These are phyloP conservation scores for Fusarium pseudoanthophilum DNA, from an alignment of 2,329 filamentous ascomycete genomes.

Conservation along the genomic window DNA sequence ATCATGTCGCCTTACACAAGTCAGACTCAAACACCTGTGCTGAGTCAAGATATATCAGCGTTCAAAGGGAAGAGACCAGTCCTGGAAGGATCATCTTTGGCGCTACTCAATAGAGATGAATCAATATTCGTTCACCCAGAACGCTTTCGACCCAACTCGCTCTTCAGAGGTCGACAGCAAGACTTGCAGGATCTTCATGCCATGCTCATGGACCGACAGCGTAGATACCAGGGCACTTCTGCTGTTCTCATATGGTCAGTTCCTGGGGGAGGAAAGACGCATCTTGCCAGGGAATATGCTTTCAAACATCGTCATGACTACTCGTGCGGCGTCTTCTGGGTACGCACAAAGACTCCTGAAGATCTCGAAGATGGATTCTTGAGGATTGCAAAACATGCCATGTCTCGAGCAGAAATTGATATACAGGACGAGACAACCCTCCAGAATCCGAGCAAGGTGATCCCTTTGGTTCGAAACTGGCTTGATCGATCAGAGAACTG, in stretches of 20 bases:
- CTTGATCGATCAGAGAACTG: constrained; percentile 37
- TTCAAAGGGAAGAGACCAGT: constrained; percentile 8
- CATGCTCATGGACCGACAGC: constrained; percentile 36
- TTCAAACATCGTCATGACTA: constrained; percentile 38
- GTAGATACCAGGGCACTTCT: constrained; percentile 36
- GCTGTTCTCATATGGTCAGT: constrained; percentile 39
- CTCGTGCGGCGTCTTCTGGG: constrained; percentile 41
- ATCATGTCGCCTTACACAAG: constrained; percentile 49
- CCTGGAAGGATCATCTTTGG: not conserved
- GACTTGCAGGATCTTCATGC: constrained; percentile 36
- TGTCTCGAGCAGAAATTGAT: constrained; percentile 21
- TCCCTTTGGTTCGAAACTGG: constrained; percentile 37
- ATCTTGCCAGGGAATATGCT: constrained; percentile 41
- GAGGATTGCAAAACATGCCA: constrained; percentile 36
- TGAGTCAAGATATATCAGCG: not conserved
- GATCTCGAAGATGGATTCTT: constrained; percentile 43
- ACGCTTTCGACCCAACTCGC: constrained; percentile 40
- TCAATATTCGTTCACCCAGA: constrained; percentile 40
- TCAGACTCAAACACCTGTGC: not conserved
- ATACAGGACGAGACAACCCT: constrained; percentile 29
- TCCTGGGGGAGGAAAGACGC: constrained; percentile 41
- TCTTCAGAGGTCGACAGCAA: constrained; percentile 30
- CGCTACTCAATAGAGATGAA: constrained; percentile 3
- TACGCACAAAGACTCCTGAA: constrained; percentile 39
- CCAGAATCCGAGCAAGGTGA: constrained; percentile 22